Conservation (phyloP, 345 rosid genomes). For the Populus deltoides region DNA sequence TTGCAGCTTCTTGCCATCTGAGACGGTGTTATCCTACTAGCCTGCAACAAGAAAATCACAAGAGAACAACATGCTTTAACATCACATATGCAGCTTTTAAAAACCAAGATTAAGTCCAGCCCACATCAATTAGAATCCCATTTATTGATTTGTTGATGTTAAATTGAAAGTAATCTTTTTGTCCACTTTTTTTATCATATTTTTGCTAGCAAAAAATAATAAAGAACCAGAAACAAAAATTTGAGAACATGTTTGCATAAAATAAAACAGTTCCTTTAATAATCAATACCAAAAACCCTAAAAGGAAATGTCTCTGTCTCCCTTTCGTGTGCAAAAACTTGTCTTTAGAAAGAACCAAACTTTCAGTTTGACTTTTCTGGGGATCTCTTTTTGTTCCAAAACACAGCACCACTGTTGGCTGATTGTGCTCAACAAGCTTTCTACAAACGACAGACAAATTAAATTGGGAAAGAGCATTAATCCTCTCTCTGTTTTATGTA, state of each 20-base stretch:
- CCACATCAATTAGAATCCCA: neutral
- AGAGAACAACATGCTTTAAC: neutral
- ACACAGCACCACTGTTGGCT: neutral
- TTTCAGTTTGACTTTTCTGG: neutral
- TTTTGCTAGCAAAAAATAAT: too few species aligned
- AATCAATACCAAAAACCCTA: too few species aligned
- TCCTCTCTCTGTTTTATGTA: neutral
- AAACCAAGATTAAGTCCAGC: neutral
- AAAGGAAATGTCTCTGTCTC: too few species aligned
- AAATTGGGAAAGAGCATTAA: neutral
- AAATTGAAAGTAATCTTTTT: too few species aligned
- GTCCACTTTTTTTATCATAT: too few species aligned
- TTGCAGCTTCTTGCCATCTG: constrained; percentile 49
- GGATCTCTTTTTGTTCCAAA: neutral
- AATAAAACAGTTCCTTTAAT: too few species aligned
- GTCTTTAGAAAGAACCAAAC: neutral
- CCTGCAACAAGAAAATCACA: constrained; percentile 31
- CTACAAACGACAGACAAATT: neutral
- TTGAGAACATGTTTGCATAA: too few species aligned
- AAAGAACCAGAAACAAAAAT: too few species aligned
- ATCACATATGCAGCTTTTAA: neutral
- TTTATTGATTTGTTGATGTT: neutral
- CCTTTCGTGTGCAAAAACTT: neutral
- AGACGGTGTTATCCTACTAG: constrained; percentile 45
- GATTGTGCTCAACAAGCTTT: neutral